A percentile compares a stretch with the other conserved stretches of the same genome.
Conservation (phyloP, 2,329 filamentous ascomycete species). For the Colletotrichum sp. region DNA sequence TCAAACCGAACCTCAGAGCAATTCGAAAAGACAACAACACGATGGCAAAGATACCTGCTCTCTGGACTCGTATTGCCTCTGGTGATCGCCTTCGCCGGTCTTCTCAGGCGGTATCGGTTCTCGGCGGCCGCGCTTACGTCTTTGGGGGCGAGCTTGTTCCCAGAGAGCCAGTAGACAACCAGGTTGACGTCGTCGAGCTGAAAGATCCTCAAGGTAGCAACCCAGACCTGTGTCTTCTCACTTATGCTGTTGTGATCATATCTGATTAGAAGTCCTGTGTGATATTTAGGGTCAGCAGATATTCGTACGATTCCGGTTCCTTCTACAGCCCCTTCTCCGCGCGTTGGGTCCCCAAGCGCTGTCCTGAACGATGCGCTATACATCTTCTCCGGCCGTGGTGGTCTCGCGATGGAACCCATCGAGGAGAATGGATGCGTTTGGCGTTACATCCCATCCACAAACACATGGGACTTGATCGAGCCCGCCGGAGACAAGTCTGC, state of each 20-base stretch:
- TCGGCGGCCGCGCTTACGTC: slow-evolving; percentile 43
- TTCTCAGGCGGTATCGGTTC: slow-evolving; percentile 50
- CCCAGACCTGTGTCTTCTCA: not conserved
- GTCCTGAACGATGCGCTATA: slow-evolving; percentile 54
- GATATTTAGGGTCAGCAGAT: not conserved
- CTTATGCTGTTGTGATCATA: not conserved
- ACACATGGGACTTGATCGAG: slow-evolving; percentile 49
- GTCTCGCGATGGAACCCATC: slow-evolving; percentile 62
- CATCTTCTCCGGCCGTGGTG: slow-evolving; percentile 68
- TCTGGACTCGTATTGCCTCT: slow-evolving; percentile 29
- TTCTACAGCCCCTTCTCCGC: slow-evolving; percentile 47
- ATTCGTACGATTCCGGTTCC: slow-evolving; percentile 24
- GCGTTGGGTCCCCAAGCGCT: slow-evolving; percentile 60
- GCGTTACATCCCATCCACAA: slow-evolving; percentile 48
- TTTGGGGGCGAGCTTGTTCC: slow-evolving; percentile 59
- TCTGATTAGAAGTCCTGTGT: not conserved
- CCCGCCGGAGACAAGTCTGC: slow-evolving; percentile 37
- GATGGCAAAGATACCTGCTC: slow-evolving; percentile 19
- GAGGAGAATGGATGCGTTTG: slow-evolving; percentile 64
- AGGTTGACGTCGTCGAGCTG: slow-evolving; percentile 45
- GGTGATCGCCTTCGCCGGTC: slow-evolving; percentile 48
- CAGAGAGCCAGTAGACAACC: slow-evolving; percentile 54
- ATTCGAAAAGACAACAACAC: not conserved
- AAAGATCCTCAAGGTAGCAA: not conserved
- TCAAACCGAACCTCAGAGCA: not conserved